Percentiles rank a stretch among this genome's conserved stretches.
These are phyloP conservation scores for Aspergillus udagawae DNA, from an alignment of 2,329 filamentous ascomycete genomes.

Conservation along the genomic window DNA sequence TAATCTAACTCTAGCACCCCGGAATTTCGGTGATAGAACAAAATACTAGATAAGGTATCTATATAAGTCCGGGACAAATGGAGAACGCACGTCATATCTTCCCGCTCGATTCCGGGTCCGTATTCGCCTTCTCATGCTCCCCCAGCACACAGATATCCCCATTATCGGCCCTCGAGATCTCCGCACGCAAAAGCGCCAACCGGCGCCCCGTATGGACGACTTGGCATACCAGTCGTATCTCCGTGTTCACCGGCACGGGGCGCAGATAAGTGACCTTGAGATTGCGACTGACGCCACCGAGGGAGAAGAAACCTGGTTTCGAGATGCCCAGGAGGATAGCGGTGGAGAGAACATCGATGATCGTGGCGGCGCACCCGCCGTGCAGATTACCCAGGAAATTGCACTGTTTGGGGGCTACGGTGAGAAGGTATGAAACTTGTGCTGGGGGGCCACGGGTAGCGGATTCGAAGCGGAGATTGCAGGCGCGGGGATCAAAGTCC, in stretches of 20 bases:
- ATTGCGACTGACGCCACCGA: slow-evolving; percentile 61
- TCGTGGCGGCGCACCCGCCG: slow-evolving; percentile 68
- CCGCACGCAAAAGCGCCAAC: slow-evolving; percentile 51
- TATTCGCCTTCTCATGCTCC: slow-evolving; percentile 64
- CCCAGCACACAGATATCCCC: slow-evolving; percentile 54
- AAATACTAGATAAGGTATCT: neutral
- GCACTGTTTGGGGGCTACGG: slow-evolving; percentile 81
- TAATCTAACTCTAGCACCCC: neutral
- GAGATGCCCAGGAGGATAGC: slow-evolving; percentile 55
- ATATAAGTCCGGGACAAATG: neutral
- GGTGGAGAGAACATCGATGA: slow-evolving; percentile 65
- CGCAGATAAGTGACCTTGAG: slow-evolving; percentile 65
- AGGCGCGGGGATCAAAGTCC: slow-evolving; percentile 23
- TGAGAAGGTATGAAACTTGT: slow-evolving; percentile 31
- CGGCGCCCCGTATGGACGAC: slow-evolving; percentile 56
- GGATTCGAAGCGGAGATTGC: slow-evolving; percentile 36
- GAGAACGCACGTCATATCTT: slow-evolving; percentile 6
- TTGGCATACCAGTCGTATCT: slow-evolving; percentile 54
- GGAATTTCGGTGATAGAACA: neutral
- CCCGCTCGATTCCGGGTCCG: slow-evolving; percentile 42
- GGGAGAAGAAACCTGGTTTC: slow-evolving; percentile 57
- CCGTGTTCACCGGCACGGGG: slow-evolving; percentile 52
- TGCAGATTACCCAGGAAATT: slow-evolving; percentile 90
- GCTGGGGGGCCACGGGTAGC: slow-evolving; percentile 32
- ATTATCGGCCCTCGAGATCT: slow-evolving; percentile 52